Conservation (phyloP, 1,139 yeast species). For the Pichia sp. region DNA sequence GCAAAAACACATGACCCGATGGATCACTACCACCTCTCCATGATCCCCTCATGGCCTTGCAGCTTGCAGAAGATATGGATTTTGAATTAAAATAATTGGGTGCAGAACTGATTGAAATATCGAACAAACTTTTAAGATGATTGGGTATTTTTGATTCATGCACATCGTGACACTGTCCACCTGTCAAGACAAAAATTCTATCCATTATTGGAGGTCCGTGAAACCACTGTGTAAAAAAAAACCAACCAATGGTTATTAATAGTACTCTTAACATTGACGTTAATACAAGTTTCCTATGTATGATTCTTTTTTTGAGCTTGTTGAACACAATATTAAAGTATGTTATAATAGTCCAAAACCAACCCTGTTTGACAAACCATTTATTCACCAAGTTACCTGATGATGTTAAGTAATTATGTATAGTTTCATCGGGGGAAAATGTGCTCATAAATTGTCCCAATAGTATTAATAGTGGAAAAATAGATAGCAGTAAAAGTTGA, state of each 20-base stretch:
- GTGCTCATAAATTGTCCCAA: constrained; percentile 11
- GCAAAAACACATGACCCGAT: constrained; percentile 83
- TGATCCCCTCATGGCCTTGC: constrained; percentile 57
- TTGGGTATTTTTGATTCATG: constrained; percentile 12
- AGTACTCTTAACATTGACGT: constrained; percentile 37
- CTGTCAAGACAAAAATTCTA: constrained; percentile 67
- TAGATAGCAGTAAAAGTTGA: constrained; percentile 5
- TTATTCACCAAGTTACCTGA: constrained; percentile 64
- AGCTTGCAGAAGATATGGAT: constrained; percentile 32
- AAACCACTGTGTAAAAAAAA: constrained; percentile 81
- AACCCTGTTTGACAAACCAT: constrained; percentile 77
- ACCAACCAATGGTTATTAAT: constrained; percentile 71
- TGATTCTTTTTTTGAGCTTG: not conserved
- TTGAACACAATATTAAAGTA: constrained; percentile 22
- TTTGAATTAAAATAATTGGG: constrained; percentile 16
- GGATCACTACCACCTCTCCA: constrained; percentile 98
- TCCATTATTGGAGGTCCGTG: constrained; percentile 91
- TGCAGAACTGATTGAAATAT: not conserved
- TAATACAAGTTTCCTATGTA: constrained; percentile 15
- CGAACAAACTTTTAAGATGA: constrained; percentile 11
- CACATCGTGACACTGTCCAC: constrained; percentile 63
- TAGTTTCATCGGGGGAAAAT: constrained; percentile 28
- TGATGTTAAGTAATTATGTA: constrained; percentile 52
- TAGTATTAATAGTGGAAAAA: constrained; percentile 8
- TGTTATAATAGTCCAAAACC: constrained; percentile 81